A percentile compares a stretch with the other conserved stretches of the same genome.
phyloP scores from a whole-genome alignment of 2,329 filamentous ascomycete species.

The Blastomyces parvus region DNA sequence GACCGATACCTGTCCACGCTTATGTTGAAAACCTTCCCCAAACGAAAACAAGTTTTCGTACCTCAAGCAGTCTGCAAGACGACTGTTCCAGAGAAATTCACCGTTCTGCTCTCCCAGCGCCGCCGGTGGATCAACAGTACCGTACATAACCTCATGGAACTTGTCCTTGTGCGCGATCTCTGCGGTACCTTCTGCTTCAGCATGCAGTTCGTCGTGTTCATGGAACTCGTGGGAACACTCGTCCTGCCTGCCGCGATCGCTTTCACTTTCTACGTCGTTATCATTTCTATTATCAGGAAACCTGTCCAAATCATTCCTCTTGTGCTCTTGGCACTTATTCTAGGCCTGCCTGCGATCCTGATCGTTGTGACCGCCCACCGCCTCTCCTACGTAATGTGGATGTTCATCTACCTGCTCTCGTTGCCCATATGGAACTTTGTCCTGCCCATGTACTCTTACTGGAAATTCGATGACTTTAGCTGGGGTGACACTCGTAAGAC shows the following conservation, averaged over 20 bases:
- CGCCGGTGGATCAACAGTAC: slow-evolving; percentile 99
- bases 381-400: slow-evolving; percentile 87
- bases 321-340: slow-evolving; percentile 76
- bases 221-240: slow-evolving; percentile 88
- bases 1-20: slow-evolving; percentile 93
- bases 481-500: slow-evolving; percentile 98
- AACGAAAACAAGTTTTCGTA: slow-evolving; percentile 97
- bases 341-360: slow-evolving; percentile 83
- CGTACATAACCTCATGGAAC: slow-evolving; percentile 96
- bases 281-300: slow-evolving; percentile 70
- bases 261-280: slow-evolving; percentile 91
- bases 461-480: slow-evolving; percentile 99
- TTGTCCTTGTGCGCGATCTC: slow-evolving; percentile 87
- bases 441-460: slow-evolving; percentile 87
- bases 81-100: slow-evolving; percentile 86
- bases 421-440: slow-evolving; percentile 97
- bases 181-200: slow-evolving; percentile 99
- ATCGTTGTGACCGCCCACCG: slow-evolving; percentile 91
- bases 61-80: slow-evolving; percentile 99
- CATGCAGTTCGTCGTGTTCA: slow-evolving; percentile 97
- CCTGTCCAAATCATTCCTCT: slow-evolving; percentile 82
- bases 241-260: slow-evolving; percentile 92
- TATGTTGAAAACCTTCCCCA: slow-evolving; percentile 97
- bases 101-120: slow-evolving; percentile 83
- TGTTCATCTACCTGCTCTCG: slow-evolving; percentile 88